Base-by-base conservation (phyloP, 768 basidiomycete species). In the Tephrocybe sp. region DNA sequence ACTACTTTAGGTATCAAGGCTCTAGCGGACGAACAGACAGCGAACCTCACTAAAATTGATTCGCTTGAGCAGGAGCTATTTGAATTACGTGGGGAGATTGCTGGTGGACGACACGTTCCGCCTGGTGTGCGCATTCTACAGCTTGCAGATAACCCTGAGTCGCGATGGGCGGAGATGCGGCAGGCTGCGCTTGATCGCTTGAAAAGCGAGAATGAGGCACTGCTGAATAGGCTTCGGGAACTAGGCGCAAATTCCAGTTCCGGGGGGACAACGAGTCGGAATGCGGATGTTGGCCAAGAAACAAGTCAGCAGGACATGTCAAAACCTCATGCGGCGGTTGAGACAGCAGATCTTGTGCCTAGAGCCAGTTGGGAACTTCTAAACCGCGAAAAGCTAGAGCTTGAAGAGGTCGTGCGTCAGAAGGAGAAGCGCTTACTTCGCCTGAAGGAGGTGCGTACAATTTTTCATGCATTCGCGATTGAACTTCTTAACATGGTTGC, bases 391-490 rank as follows among this genome's bases (percentile, higher is more conserved):
- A 89, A 89, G 60, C 65, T 70, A 41, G 85, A 87, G 34, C 72
- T 93, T 10, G 75, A 85, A 57, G 78, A 79, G 4, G 69, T 74
- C 7, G 70, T 91, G 44, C 78, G 76, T 56, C 84, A 91, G 72
- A 90, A 89, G 64, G 90, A 92, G 67, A 93, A 92, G 64, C 75
- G 91, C 30, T 68, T 95, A 12, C 62, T 87, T 48, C 73, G 92
- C 36, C 71, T 98, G 26, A 84, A 94, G 61, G 83, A 95, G 81
- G 92, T 87, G 47, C 31, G 67, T 62, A n/a, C 35, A 10, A 9
- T 19, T 17, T 9, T 26, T 41, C 23, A 19, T 30, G 8, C 13
- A 36, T 3, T 32, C 2, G 6, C 30, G 32, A 7, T 19, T 16
- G 17, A 3, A 22, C 13, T 14, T 40, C 8, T 32, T 3, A 39